Conservation (phyloP, 164 flowering plant genomes). For the Protea cynaroides region DNA sequence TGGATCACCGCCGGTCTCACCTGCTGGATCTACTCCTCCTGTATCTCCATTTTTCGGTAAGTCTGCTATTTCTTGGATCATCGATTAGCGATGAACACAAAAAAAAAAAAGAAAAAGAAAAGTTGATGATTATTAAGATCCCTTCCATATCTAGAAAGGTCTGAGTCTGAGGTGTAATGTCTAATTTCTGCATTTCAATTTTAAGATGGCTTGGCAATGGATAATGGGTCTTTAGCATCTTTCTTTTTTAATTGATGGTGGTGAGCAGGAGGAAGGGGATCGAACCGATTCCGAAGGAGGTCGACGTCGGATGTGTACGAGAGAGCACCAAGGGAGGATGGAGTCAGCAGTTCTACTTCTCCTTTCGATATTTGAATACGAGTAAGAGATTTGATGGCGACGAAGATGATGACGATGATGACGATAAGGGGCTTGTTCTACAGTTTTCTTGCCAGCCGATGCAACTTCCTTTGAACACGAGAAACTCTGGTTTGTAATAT, state of each 20-base stretch:
- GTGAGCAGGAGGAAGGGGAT: constrained; percentile 44
- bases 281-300: constrained; percentile 61
- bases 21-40: constrained; percentile 76
- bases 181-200: too few relatives aligned
- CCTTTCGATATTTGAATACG: constrained; percentile 62
- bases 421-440: too few relatives aligned
- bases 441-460: too few relatives aligned
- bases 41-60: constrained; percentile 79
- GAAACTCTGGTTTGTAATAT: too few relatives aligned
- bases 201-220: too few relatives aligned
- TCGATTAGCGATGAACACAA: too few relatives aligned
- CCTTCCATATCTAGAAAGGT: background rate
- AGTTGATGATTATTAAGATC: too few relatives aligned
- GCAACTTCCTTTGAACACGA: too few relatives aligned
- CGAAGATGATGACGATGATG: too few relatives aligned
- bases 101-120: too few relatives aligned
- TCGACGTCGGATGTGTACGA: constrained; percentile 62
- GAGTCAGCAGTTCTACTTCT: constrained; percentile 59
- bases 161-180: too few relatives aligned
- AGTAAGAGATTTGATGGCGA: background rate
- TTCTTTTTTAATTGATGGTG: background rate
- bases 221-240: too few relatives aligned
- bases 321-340: constrained; percentile 33
- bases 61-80: constrained; percentile 3
- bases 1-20: constrained; percentile 71